Evolutionary conservation across 225 moss, liverwort and hornwort genomes (phyloP), one percentile per base, ranked within the genome.

Genomic region (Physcomitrellopsis africana): DNA sequence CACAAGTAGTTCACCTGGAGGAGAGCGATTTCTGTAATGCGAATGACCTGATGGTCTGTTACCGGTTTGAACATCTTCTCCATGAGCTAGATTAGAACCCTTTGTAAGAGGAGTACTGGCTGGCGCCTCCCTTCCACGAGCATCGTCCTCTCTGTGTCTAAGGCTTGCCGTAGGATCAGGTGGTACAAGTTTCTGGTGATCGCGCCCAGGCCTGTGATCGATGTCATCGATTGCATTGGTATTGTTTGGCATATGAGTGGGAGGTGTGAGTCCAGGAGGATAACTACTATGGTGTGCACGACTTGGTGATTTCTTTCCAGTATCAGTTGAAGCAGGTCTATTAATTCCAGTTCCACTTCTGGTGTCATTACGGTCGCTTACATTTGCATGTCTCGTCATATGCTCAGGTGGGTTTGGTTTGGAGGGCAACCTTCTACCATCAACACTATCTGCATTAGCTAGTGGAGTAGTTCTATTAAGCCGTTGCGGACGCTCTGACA

Each of bases 81-180:
- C 20, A 27, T 52, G 51, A 44, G 72, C 67, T 53, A 79, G 66
- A 63, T 44, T 76, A 67, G 79, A 68, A 61, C 64, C 66, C 62
- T 13, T 74, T 48, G 59, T 46, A 43, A 74, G 82, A 56, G 67
- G 42, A 44, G 82, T 44, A 13, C 32, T 42, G 41, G 51, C 15
- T 67, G 66, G 71, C 20, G 70, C 27, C 49, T 78, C 74, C 43
- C 75, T 75, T 41, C 68, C 69, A 58, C 51, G 70, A 81, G 20
- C 56, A 80, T 60, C 77, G 20, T 75, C 72, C 51, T 77, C 71
- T 53, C 54, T 72, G 54, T 42, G 45, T 60, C 77, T 63, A 65
- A 68, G 86, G 69, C 76, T 60, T 60, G 82, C 69, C 66, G 74
- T 59, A 74, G 65, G 41, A 71, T 75, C 86, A 29, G 59, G 76